Evolutionary conservation across 257 asterid genomes (phyloP).

Genomic region (Parsonsia alboflavescens): DNA sequence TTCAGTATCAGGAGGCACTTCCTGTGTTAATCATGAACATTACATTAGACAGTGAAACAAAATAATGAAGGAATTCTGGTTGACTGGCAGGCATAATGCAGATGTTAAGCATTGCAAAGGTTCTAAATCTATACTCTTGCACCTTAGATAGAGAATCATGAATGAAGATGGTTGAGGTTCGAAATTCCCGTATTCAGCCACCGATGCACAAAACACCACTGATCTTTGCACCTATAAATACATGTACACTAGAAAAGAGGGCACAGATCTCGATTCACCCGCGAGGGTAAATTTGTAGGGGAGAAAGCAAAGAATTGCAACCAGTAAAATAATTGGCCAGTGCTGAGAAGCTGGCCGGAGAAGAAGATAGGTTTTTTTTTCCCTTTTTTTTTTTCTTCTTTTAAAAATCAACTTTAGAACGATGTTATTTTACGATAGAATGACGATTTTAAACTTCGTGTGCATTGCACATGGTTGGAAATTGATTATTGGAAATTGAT

Average conservation of each 20-base stretch:
- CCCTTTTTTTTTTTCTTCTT: too few species aligned
- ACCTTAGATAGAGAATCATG: neutral
- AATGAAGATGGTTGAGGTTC: neutral
- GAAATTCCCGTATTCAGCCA: too few species aligned
- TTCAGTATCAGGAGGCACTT: conserved; percentile 82
- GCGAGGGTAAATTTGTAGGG: neutral
- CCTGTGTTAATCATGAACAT: conserved; percentile 43
- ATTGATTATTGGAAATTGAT: too few species aligned
- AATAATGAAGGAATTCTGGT: neutral
- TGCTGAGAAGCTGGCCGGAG: too few species aligned
- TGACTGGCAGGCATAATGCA: neutral
- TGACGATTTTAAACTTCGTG: too few species aligned
- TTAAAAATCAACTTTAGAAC: too few species aligned
- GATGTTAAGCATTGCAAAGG: neutral
- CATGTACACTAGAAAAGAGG: neutral
- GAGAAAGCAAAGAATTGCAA: too few species aligned
- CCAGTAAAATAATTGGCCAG: too few species aligned
- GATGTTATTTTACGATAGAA: too few species aligned
- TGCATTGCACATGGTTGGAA: too few species aligned
- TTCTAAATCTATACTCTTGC: neutral
- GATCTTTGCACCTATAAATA: conserved; percentile 2
- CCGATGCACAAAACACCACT: neutral
- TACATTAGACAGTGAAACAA: conserved; percentile 6
- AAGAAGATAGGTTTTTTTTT: too few species aligned
- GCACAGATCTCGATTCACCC: conserved; percentile 32